Percentiles rank a stretch among this genome's conserved stretches.
Conservation (phyloP, 2,329 filamentous ascomycete species). For the Diaporthe batatas region DNA sequence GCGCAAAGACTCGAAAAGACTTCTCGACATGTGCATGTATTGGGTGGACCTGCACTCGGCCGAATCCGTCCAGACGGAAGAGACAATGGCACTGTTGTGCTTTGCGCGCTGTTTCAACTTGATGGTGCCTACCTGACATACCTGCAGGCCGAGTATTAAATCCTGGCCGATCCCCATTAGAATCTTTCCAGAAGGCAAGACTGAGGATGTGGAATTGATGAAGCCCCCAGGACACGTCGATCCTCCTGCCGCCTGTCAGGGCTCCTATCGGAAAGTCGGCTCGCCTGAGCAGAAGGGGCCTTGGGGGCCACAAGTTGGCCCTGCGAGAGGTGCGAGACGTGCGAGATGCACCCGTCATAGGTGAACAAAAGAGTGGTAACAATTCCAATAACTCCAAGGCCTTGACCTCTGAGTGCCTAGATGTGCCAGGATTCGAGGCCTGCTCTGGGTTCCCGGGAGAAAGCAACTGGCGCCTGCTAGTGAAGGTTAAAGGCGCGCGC, state of each 20-base stretch:
- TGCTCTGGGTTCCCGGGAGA: constrained; percentile 20
- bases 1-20: no score
- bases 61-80: constrained; percentile 22
- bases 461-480: constrained; percentile 28
- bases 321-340: not conserved
- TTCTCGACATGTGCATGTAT: not conserved
- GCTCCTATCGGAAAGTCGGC: constrained; percentile 14
- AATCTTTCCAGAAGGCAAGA: constrained; percentile 15
- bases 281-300: constrained; percentile 10
- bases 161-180: constrained; percentile 2
- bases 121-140: constrained; percentile 15
- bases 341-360: constrained; percentile 23
- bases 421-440: constrained; percentile 10
- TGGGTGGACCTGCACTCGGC: constrained; percentile 9
- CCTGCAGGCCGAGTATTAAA: constrained; percentile 8
- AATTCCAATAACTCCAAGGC: not conserved
- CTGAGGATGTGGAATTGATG: constrained; percentile 17
- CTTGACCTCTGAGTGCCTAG: not conserved
- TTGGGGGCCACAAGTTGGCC: not conserved
- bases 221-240: constrained; percentile 16
- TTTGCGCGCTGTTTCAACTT: constrained; percentile 32
- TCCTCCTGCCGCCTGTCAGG: constrained; percentile 1
- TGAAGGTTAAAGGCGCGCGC: constrained; percentile 9
- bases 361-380: not conserved
- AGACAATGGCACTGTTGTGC: not conserved